These are phyloP conservation scores for Eutrema japonicum DNA, from an alignment of 345 rosid genomes.

Conservation along the genomic window DNA sequence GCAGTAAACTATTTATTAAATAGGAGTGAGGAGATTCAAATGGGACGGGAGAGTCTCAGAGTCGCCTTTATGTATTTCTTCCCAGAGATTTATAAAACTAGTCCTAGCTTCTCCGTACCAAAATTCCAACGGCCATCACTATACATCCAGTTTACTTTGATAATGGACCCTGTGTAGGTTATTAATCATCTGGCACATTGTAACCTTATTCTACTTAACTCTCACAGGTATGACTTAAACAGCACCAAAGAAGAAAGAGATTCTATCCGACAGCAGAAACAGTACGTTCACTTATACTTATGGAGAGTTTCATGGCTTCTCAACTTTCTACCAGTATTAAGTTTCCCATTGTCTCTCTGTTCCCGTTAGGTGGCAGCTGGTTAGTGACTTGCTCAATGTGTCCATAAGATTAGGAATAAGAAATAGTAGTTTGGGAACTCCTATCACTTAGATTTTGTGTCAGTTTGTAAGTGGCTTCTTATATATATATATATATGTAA, in stretches of 20 bases:
- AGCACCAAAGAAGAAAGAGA: constrained; percentile 78
- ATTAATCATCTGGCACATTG: constrained; percentile 9
- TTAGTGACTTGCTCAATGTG: constrained; percentile 24
- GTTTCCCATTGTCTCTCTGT: constrained; percentile 10
- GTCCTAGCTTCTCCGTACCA: neutral
- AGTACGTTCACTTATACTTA: constrained; percentile 49
- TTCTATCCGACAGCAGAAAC: constrained; percentile 52
- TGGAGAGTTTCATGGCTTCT: constrained; percentile 24
- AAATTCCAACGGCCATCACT: constrained; percentile 1
- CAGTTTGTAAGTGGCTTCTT: constrained; percentile 21
- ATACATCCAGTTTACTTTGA: neutral
- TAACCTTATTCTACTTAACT: constrained; percentile 20
- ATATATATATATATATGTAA: constrained; percentile 16
- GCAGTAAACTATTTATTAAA: constrained; percentile 15
- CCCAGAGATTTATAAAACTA: constrained; percentile 17
- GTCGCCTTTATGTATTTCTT: constrained; percentile 15
- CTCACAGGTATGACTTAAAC: constrained; percentile 67
- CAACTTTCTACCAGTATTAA: constrained; percentile 20
- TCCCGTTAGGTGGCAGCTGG: constrained; percentile 26
- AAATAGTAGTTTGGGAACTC: constrained; percentile 21
- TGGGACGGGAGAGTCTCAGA: constrained; percentile 1
- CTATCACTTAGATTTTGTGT: neutral
- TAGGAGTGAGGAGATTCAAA: constrained; percentile 13
- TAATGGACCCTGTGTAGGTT: neutral
- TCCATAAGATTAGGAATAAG: constrained; percentile 17